phyloP scores from a whole-genome alignment of 2,329 filamentous ascomycete genomes.

The Chlorencoelia australis region DNA sequence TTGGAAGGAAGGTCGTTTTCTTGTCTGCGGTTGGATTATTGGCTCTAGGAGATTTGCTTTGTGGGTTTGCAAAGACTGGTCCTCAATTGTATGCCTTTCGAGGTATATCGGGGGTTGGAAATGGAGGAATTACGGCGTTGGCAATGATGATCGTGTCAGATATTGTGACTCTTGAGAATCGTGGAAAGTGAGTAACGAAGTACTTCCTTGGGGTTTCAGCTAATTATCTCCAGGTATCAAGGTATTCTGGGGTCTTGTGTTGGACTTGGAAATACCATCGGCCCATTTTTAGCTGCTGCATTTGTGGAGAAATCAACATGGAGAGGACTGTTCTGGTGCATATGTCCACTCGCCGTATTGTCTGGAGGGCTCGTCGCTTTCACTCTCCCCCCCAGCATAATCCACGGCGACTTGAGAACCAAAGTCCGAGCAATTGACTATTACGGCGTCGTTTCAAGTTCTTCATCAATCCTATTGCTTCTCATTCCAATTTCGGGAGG shows the following conservation, averaged over 20 bases:
- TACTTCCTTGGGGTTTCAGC: background rate
- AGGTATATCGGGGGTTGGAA: slow-evolving; percentile 49
- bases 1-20: slow-evolving; percentile 49
- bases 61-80: slow-evolving; percentile 44
- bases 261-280: slow-evolving; percentile 33
- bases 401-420: slow-evolving; percentile 36
- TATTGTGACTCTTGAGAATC: slow-evolving; percentile 46
- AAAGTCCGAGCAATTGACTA: slow-evolving; percentile 49
- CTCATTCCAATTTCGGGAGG: slow-evolving; percentile 55
- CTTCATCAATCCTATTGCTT: slow-evolving; percentile 46
- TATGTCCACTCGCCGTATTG: slow-evolving; percentile 40
- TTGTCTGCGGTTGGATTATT: slow-evolving; percentile 43
- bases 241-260: slow-evolving; percentile 33
- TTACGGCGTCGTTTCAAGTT: slow-evolving; percentile 43
- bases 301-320: slow-evolving; percentile 31
- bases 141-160: slow-evolving; percentile 54
- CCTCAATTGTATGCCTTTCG: slow-evolving; percentile 52
- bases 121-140: slow-evolving; percentile 48
- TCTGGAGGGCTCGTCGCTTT: slow-evolving; percentile 36
- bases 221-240: slow-evolving; percentile 27
- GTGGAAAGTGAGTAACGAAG: slow-evolving; percentile 38
- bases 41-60: slow-evolving; percentile 46
- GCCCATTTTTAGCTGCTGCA: slow-evolving; percentile 35
- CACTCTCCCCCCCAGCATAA: slow-evolving; percentile 42
- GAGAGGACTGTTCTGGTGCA: slow-evolving; percentile 38